Percentiles rank a stretch among this genome's conserved stretches.
Evolutionary conservation across 169 alveolate genomes (phyloP).

Genomic region (Plasmodium gallinaceum): DNA sequence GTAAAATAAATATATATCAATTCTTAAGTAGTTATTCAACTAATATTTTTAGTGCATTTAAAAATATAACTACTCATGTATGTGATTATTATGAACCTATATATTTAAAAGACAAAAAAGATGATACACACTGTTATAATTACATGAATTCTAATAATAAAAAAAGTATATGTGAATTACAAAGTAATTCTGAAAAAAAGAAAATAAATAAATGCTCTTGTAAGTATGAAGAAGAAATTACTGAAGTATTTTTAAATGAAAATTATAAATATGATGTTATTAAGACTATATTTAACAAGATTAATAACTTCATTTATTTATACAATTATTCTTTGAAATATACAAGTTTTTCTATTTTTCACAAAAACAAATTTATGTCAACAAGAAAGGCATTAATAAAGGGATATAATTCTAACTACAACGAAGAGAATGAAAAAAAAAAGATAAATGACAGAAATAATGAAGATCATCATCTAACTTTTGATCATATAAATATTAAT

Average conservation of each 20-base stretch:
- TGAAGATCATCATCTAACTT: neutral
- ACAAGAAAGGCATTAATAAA: constrained; percentile 56
- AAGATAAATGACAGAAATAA: neutral
- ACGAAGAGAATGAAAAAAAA: neutral
- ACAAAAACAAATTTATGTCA: constrained; percentile 53
- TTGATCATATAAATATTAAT: constrained; percentile 46
- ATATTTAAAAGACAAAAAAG: constrained; percentile 24
- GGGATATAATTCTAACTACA: neutral
- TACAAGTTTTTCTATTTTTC: constrained; percentile 72
- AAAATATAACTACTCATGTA: constrained; percentile 43
- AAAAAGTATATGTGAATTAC: neutral
- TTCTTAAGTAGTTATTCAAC: constrained; percentile 40
- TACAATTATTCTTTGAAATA: constrained; percentile 68
- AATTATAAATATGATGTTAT: constrained; percentile 36
- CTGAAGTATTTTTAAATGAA: constrained; percentile 40
- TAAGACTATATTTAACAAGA: constrained; percentile 67
- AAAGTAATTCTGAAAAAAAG: neutral
- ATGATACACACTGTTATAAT: neutral
- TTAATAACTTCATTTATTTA: constrained; percentile 70
- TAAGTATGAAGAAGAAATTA: constrained; percentile 67
- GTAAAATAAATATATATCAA: constrained; percentile 50
- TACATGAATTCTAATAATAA: neutral
- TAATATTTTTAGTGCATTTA: constrained; percentile 42
- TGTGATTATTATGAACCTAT: constrained; percentile 68
- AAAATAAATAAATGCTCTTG: constrained; percentile 19